phyloP scores from a whole-genome alignment of 805 yeast genomes.

The Myxozyma nipponensis region DNA sequence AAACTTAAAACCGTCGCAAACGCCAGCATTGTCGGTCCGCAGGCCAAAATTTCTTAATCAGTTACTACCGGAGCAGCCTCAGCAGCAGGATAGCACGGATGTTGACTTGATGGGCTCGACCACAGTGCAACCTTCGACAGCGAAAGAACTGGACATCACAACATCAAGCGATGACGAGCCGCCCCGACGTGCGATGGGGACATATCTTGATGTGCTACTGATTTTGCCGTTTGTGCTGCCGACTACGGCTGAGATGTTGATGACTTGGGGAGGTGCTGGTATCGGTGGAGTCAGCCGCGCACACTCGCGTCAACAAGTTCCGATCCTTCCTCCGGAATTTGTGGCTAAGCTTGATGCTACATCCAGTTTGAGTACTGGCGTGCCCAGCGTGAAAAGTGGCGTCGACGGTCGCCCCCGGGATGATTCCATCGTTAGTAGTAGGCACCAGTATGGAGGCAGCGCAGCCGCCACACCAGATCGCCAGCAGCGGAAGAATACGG shows the following conservation, averaged over 20 bases:
- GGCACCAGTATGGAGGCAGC: slow-evolving; percentile 1
- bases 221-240: slow-evolving; percentile 60
- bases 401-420: slow-evolving; percentile 7
- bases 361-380: slow-evolving; percentile 25
- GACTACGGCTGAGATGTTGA: slow-evolving; percentile 64
- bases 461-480: slow-evolving; percentile 1
- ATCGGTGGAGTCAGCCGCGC: slow-evolving; percentile 55
- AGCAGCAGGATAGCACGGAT: not conserved
- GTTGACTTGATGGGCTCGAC: not conserved
- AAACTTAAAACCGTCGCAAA: not conserved
- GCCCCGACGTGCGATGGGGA: slow-evolving; percentile 10
- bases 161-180: slow-evolving; percentile 12
- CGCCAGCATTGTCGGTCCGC: slow-evolving; percentile 8
- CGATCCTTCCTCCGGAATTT: slow-evolving; percentile 64
- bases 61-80: slow-evolving; percentile 11
- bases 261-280: slow-evolving; percentile 75
- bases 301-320: slow-evolving; percentile 59
- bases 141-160: not conserved
- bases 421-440: slow-evolving; percentile 3
- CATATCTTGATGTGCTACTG: slow-evolving; percentile 37
- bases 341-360: slow-evolving; percentile 64
- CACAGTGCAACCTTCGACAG: not conserved
- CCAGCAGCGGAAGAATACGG: no score
- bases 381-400: slow-evolving; percentile 21
- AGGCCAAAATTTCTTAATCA: slow-evolving; percentile 16